Percentiles rank a stretch among this genome's conserved stretches.
These are phyloP conservation scores for Pyropia haitanensis DNA, from an alignment of 23 red algal species.

Conservation along the genomic window DNA sequence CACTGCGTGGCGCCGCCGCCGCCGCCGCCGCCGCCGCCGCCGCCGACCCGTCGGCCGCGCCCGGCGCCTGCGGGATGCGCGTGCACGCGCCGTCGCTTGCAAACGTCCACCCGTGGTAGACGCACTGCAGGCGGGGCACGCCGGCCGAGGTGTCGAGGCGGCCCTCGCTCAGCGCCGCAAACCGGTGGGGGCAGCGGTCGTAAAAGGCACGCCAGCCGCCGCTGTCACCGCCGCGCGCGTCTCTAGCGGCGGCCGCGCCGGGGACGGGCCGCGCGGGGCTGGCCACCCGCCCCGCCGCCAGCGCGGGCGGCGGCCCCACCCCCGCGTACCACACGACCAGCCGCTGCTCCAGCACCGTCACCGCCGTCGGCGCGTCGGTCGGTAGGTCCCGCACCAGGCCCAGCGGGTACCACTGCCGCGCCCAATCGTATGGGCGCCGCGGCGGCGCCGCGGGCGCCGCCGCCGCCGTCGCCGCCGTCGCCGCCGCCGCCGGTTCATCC, in stretches of 20 bases:
- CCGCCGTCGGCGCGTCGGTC: not conserved
- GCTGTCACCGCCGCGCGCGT: too few species aligned
- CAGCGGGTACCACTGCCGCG: constrained; percentile 46
- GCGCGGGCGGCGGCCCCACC: not conserved
- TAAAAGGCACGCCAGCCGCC: constrained; percentile 19
- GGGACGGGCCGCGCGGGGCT: too few species aligned
- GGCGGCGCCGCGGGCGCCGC: too few species aligned
- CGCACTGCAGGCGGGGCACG: constrained; percentile 20
- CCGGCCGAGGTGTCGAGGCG: not conserved
- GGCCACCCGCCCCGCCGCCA: too few species aligned
- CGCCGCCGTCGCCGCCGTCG: too few species aligned
- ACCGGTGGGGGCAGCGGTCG: constrained; percentile 50
- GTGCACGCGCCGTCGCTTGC: constrained; percentile 7
- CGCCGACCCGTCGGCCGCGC: not conserved
- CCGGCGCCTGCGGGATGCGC: constrained; percentile 10
- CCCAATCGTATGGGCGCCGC: constrained; percentile 12
- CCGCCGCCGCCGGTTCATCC: too few species aligned
- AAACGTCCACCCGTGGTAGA: constrained; percentile 50
- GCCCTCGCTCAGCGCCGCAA: constrained; percentile 35
- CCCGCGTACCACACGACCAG: constrained; percentile 28
- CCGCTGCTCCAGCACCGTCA: constrained; percentile 5
- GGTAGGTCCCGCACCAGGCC: constrained; percentile 14
- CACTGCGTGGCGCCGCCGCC: too few species aligned
- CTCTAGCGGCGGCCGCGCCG: too few species aligned
- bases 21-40: not conserved